A percentile compares a stretch with the other conserved stretches of the same genome.
These are phyloP conservation scores for Edaphochlamys debaryana DNA, from an alignment of 139 green algal genomes.

Conservation along the genomic window DNA sequence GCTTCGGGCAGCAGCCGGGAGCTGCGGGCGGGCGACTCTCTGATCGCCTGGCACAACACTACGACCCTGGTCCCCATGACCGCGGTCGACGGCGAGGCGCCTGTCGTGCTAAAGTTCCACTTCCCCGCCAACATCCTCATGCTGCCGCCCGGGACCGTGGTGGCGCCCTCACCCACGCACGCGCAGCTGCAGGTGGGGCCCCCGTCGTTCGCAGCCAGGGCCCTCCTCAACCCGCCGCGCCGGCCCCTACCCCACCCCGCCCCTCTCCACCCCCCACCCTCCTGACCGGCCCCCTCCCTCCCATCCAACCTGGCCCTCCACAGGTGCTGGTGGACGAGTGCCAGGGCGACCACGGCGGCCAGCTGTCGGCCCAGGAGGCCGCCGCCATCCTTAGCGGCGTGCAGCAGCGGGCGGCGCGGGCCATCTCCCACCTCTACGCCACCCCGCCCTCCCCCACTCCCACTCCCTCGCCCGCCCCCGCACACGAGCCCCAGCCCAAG, in stretches of 20 bases:
- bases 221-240: too few relatives aligned
- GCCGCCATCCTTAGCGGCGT: not conserved
- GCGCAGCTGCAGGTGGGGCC: not conserved
- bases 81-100: not conserved
- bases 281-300: too few relatives aligned
- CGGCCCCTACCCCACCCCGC: too few relatives aligned
- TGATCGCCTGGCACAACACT: conserved; percentile 44
- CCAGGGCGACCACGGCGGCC: not conserved
- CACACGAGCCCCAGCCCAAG: not conserved
- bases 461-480: not conserved
- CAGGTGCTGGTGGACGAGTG: conserved; percentile 1
- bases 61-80: not conserved
- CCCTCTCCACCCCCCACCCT: too few relatives aligned
- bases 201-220: too few relatives aligned
- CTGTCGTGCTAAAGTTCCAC: conserved; percentile 45
- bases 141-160: conserved; percentile 7
- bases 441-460: too few relatives aligned
- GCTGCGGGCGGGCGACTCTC: conserved; percentile 33
- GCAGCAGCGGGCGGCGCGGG: not conserved
- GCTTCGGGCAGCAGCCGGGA: not conserved
- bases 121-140: conserved; percentile 30
- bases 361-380: conserved; percentile 21
- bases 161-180: conserved; percentile 1
- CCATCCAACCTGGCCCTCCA: too few relatives aligned
- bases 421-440: conserved; percentile 1